Evolutionary conservation across 495 filamentous ascomycete genomes (phyloP).

Genomic region (Mytilinidion resinicola): DNA sequence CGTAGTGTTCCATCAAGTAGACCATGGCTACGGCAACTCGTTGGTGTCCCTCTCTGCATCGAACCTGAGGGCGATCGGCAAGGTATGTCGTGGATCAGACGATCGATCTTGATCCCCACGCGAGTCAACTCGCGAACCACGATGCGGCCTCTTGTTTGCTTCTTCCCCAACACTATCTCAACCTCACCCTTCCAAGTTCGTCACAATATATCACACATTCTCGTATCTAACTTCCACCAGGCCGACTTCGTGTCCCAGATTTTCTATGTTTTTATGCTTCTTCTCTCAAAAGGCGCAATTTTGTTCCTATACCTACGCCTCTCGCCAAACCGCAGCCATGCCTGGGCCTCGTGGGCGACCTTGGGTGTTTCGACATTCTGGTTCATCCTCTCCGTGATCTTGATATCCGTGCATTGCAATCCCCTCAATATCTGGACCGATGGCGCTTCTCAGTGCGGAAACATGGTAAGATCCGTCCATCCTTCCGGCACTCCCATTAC

Average conservation of each 20-base stretch:
- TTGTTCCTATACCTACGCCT: conserved; percentile 16
- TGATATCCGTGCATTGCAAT: conserved; percentile 15
- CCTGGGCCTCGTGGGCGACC: conserved; percentile 4
- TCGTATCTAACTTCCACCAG: conserved; percentile 1
- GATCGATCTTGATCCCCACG: conserved; percentile 1
- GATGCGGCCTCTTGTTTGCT: neutral
- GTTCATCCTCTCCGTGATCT: conserved; percentile 8
- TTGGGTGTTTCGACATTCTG: conserved; percentile 6
- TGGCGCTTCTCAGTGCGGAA: conserved; percentile 2
- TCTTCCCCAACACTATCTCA: neutral
- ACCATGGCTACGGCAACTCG: conserved; percentile 10
- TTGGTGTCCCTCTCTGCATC: neutral
- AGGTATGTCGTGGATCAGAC: conserved; percentile 6
- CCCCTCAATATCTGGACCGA: conserved; percentile 12
- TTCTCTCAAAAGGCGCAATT: conserved; percentile 17
- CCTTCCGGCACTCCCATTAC: no score
- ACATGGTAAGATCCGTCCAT: conserved; percentile 2
- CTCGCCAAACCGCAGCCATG: conserved; percentile 5
- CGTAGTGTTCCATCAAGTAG: conserved; percentile 9
- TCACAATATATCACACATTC: no score
- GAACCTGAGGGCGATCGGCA: conserved; percentile 10
- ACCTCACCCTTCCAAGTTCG: no score
- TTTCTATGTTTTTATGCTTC: conserved; percentile 15
- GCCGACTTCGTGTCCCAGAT: conserved; percentile 16
- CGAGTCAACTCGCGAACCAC: neutral